Evolutionary conservation across 495 filamentous ascomycete genomes (phyloP), one percentile per base, ranked within the genome.

Genomic region (Ramalina intermedia): DNA sequence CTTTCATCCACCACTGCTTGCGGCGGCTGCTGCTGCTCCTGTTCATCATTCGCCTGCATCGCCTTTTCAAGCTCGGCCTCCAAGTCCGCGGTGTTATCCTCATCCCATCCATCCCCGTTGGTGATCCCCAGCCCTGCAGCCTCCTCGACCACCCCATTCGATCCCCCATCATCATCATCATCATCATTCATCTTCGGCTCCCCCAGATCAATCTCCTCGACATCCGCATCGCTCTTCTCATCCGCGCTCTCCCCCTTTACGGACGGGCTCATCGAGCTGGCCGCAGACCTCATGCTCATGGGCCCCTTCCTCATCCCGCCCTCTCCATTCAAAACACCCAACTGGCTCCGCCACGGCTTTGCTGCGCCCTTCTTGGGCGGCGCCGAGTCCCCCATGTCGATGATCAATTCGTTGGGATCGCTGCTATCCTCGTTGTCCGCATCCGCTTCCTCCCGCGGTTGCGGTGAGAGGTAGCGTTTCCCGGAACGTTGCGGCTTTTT

Each of bases 201-300:
- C 6, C 41, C 49, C 12, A 58, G 47, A 47, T 55, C 47, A 18
- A 58, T 48, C 21, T 50, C 53, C 37, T 58, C 53, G 14, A 55
- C 46, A 48, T 55, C 53, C 4, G 24, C 37, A 37, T 58, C 37
- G 36, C 53, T 51, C 35, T 20, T 52, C 1, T 53, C 54, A 21
- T 52, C 45, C 29, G 53, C 51, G 33, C 48, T 57, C 6, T 49
- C 44, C 1, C 45, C 45, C 18, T 41, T 41, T 23, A 48, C 17
- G 8, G 51, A 54, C 1, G 57, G 57, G 35, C 57, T 59, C 48
- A 59, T 53, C 21, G 51, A 55, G 43, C 55, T 59, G 36, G 57
- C 57, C 40, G 55, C 57, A 33, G 51, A 55, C 36, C 57, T 38
- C 37, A 59, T 41, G 33, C 57, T 59, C 14, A 57, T 57, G 6